Evolutionary conservation across 2,329 filamentous ascomycete species (phyloP), one percentile per base, ranked within the genome.

Genomic region (Capronia americana): DNA sequence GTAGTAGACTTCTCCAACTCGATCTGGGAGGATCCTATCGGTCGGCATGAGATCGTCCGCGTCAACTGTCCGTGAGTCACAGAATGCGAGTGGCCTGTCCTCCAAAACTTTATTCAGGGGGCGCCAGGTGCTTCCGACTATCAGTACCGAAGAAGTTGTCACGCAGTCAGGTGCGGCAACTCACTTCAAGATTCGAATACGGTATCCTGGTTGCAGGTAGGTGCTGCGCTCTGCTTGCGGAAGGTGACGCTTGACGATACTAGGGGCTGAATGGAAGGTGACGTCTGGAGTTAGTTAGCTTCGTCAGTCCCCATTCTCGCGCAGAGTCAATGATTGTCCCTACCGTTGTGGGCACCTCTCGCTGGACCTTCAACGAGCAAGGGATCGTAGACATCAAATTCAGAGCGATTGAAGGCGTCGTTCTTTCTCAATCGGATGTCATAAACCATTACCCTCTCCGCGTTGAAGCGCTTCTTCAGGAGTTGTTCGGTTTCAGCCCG

Each of bases 1-100:
- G 50, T 74, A 75, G 44, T 73, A 74, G 5, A 74, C 68, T 56
- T 75, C 74, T 3, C 72, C 72, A 0, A 68, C 64, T 11, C 61
- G 41, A 32, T 69, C 57, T 20, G 73, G 73, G 17, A 72, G 61
- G 32, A 74, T 63, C 20, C 72, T 65, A 57, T 75, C 74, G 17
- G 69, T 65, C 0, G 72, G 57, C 51, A 74, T 58, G 2, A 74
- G 63, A 50, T 75, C 73, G 5, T 69, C 63, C 1, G 64, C 55
- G 10, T 57, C 59, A 0, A 75, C 69, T 0, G 69, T 69, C 3
- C 71, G 66, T 34, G 55, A 64, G 38, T 75, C 73, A 55, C 74
- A 75, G 4, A 73, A 38, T 24, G 71, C 71, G 5, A 73, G 58
- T 12, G 73, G 73, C 17, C 63, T 26, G 30, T 75, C 74, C 59